Conservation (phyloP, 2,329 filamentous ascomycete genomes). For the Aureobasidium sp. region DNA sequence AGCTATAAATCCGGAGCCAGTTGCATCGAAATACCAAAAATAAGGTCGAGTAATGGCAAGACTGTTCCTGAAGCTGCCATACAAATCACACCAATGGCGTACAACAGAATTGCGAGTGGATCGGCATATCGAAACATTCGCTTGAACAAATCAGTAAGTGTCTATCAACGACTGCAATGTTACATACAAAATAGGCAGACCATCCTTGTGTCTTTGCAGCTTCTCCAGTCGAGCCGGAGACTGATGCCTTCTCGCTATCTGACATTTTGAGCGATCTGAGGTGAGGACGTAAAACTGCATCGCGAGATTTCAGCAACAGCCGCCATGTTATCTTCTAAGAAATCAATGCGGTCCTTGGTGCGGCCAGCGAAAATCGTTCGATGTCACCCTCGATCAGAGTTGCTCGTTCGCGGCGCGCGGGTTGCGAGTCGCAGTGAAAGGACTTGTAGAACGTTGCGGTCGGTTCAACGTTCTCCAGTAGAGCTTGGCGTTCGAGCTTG, state of each 20-base stretch:
- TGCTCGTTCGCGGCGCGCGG: not conserved
- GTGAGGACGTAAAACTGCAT: not conserved
- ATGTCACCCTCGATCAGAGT: not conserved
- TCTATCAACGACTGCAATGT: not conserved
- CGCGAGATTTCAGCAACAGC: too few relatives aligned
- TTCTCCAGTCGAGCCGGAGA: not conserved
- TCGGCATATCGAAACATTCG: not conserved
- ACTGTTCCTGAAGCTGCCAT: constrained; percentile 5
- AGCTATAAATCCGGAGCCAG: too few relatives aligned
- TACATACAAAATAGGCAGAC: constrained; percentile 1
- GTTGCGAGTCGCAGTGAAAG: not conserved
- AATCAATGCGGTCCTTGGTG: not conserved
- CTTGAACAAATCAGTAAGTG: not conserved
- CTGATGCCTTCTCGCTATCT: not conserved
- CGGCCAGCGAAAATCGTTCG: not conserved
- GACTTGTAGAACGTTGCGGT: not conserved
- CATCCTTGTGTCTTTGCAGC: not conserved
- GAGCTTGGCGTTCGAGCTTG: not conserved
- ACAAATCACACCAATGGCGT: not conserved
- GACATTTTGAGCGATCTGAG: not conserved
- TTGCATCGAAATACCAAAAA: constrained; percentile 53
- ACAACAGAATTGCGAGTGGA: not conserved
- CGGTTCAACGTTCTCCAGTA: not conserved
- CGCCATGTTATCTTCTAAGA: not conserved
- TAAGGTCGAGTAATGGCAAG: constrained; percentile 37